phyloP scores from a whole-genome alignment of 1,139 yeast species.

The Scheffersomyces segobiensis region DNA sequence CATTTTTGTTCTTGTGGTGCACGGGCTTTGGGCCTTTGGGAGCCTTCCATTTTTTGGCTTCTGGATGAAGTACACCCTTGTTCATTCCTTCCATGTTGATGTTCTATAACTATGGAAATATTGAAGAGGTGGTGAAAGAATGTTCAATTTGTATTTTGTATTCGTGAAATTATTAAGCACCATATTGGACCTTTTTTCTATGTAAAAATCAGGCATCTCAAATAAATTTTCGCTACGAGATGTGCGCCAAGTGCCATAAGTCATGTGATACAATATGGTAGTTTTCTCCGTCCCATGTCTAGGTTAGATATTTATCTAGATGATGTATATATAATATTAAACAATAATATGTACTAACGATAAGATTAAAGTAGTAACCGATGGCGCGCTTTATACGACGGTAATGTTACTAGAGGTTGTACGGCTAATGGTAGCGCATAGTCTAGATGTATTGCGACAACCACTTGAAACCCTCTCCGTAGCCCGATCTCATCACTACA shows the following conservation, averaged over 20 bases:
- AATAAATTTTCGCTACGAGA: background rate
- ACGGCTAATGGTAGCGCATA: background rate
- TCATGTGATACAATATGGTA: too few relatives aligned
- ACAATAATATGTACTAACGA: background rate
- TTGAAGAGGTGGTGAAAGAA: background rate
- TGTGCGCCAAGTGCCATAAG: too few relatives aligned
- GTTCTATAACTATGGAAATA: background rate
- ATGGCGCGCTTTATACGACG: background rate
- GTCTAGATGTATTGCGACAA: slow-evolving; percentile 83
- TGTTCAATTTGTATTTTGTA: background rate
- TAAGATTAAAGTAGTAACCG: background rate
- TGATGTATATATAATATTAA: too few relatives aligned
- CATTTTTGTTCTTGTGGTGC: slow-evolving; percentile 77
- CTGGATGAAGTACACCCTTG: slow-evolving; percentile 49
- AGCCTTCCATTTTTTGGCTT: slow-evolving; percentile 54
- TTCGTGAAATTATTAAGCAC: background rate
- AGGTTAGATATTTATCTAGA: background rate
- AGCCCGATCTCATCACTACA: slow-evolving; percentile 95
- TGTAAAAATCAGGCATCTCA: background rate
- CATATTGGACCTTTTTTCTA: background rate
- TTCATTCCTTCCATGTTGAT: slow-evolving; percentile 23
- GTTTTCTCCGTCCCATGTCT: background rate
- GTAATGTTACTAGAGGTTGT: slow-evolving; percentile 1
- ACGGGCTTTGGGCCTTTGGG: slow-evolving; percentile 94
- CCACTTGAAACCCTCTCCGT: slow-evolving; percentile 96